phyloP scores from a whole-genome alignment of 164 flowering plant genomes.

The Macadamia integrifolia region DNA sequence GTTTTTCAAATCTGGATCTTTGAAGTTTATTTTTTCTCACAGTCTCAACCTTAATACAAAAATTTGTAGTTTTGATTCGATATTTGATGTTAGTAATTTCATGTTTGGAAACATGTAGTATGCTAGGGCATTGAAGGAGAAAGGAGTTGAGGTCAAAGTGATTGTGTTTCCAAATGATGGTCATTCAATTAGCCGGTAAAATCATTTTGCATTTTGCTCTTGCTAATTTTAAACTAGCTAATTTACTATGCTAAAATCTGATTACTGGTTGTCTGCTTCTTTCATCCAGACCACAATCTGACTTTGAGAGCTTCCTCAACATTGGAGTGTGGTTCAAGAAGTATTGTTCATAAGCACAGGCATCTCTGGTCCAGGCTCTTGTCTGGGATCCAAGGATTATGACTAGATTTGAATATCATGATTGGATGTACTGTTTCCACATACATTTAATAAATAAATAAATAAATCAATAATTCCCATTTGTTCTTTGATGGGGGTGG shows the following conservation, averaged over 20 bases:
- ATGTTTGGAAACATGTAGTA: conserved; percentile 36
- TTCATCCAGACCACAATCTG: conserved; percentile 81
- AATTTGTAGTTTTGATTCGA: too few relatives aligned
- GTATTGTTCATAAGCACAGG: conserved; percentile 43
- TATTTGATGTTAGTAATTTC: not conserved
- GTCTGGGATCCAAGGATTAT: too few relatives aligned
- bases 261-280: conserved; percentile 12
- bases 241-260: conserved; percentile 1
- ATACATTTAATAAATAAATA: too few relatives aligned
- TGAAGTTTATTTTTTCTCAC: too few relatives aligned
- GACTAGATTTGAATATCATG: too few relatives aligned
- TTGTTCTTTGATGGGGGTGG: too few relatives aligned
- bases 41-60: too few relatives aligned
- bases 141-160: conserved; percentile 60
- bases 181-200: conserved; percentile 69
- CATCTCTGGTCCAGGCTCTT: not conserved
- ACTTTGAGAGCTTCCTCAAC: conserved; percentile 87
- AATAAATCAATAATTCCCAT: too few relatives aligned
- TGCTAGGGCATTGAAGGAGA: conserved; percentile 80
- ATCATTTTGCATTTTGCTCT: not conserved
- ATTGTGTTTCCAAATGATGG: conserved; percentile 73
- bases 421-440: too few relatives aligned
- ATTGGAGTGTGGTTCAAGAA: conserved; percentile 96
- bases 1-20: too few relatives aligned
- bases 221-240: not conserved